These are phyloP conservation scores for Penicillium sp. DNA, from an alignment of 2,329 filamentous ascomycete species.

Conservation along the genomic window DNA sequence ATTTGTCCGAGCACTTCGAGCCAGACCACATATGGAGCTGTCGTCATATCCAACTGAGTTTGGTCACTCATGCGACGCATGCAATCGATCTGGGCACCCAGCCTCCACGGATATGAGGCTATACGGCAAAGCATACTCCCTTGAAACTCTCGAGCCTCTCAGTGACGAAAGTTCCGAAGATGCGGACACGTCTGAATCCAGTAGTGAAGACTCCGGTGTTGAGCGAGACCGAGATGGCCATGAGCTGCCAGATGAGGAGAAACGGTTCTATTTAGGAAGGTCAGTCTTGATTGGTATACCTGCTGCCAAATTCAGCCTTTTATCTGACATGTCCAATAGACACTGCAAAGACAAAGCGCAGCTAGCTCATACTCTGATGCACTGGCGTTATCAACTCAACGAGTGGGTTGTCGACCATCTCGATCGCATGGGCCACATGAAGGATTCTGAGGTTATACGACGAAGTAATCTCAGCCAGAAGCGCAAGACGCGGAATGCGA, in stretches of 20 bases:
- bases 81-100: conserved; percentile 66
- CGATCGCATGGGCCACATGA: conserved; percentile 56
- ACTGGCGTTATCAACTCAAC: conserved; percentile 75
- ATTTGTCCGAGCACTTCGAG: conserved; percentile 65
- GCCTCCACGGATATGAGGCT: conserved; percentile 65
- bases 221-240: conserved; percentile 47
- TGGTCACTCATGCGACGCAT: conserved; percentile 63
- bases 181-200: conserved; percentile 29
- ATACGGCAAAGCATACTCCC: conserved; percentile 64
- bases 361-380: conserved; percentile 68
- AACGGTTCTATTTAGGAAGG: conserved; percentile 55
- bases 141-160: conserved; percentile 64
- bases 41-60: conserved; percentile 45
- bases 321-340: conserved; percentile 19
- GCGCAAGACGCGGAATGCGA: conserved; percentile 59
- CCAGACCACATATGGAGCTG: conserved; percentile 61
- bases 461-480: conserved; percentile 61
- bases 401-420: conserved; percentile 67
- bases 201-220: conserved; percentile 31
- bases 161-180: conserved; percentile 47
- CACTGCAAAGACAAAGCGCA: conserved; percentile 64
- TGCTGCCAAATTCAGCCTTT: no score
- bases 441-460: conserved; percentile 57
- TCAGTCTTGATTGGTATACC: conserved; percentile 21
- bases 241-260: conserved; percentile 44